Base-by-base conservation (phyloP, 441 rosid species). In the Mallotus repandus region DNA sequence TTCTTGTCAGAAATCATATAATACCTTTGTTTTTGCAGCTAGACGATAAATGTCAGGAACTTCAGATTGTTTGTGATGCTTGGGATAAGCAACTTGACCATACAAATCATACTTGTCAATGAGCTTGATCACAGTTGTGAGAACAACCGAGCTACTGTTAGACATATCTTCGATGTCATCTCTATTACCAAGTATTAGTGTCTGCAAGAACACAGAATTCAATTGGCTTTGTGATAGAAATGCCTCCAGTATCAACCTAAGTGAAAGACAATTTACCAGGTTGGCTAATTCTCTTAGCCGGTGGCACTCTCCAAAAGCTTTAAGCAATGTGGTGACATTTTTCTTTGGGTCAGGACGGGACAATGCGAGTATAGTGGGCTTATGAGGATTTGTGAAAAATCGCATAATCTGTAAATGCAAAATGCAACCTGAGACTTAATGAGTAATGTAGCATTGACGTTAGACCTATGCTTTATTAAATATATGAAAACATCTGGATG, bases 321-420 rank as follows among this genome's bases (percentile, higher is more conserved):
- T 91, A 75, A 94, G 87, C 84, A 94, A 78, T 72, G 96, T 92
- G 65, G 98, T 91, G 74, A 94, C 91, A 69, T 94, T 92, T 75
- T 92, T 94, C 86, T 94, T 94, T 65, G 94, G 92, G 82, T 94
- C 99, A 50, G 98, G 98, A 74, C 97, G 94, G 77, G 98, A 91
- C 81, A 94, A 63, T 49, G 96, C 99, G 59, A 94, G 93, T 81
- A 92, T 94, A 38, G 84, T 91, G 63, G 99, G 99, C 80, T 94
- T 94, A 74, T 91, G 97, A 49, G 99, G 96, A 82, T 94, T 94
- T 43, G 91, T 81, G 86, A 94, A 94, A 83, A 94, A 94, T 45
- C 96, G 78, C 99, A 91, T 92, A 72, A 91, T 78, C 98, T 92
- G 86, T 79, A 70, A 74, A 46, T 55, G 70, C 61, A 1, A 76